Conservation (phyloP, 1,284 basidiomycete species). For the Coriolopsis trogii region DNA sequence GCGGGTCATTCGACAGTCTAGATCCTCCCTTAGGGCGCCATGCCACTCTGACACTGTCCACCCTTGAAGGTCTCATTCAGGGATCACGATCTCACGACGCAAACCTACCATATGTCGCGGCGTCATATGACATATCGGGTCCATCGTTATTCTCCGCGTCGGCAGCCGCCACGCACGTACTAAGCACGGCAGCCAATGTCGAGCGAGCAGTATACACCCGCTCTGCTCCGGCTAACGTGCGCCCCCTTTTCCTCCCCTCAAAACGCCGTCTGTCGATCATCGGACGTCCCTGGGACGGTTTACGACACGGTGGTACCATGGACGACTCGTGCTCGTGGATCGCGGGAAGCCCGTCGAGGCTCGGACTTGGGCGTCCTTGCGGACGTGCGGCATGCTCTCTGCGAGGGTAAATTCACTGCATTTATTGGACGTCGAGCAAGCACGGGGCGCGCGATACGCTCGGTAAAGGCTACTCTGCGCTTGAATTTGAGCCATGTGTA, state of each 20-base stretch:
- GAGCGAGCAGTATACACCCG: background rate
- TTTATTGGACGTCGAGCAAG: no score
- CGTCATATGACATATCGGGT: constrained; percentile 8
- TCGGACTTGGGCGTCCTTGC: no score
- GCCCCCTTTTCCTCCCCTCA: background rate
- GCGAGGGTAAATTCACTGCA: background rate
- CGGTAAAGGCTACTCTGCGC: no score
- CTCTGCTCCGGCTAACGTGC: background rate
- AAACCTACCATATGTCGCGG: constrained; percentile 8
- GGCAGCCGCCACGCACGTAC: background rate
- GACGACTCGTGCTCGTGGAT: background rate
- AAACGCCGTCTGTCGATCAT: constrained; percentile 8
- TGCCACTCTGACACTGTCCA: background rate
- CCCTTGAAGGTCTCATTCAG: background rate
- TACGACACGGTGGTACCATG: no score
- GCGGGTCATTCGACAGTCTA: background rate
- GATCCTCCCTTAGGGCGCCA: background rate
- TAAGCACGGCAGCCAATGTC: background rate
- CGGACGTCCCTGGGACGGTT: no score
- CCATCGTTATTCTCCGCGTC: constrained; percentile 5
- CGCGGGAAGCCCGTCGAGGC: no score
- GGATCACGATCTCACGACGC: background rate
- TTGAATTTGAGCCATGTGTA: no score
- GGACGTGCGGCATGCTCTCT: no score
- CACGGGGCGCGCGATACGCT: no score